Evolutionary conservation across 2,329 filamentous ascomycete species (phyloP).

Genomic region (Fusarium sp.): DNA sequence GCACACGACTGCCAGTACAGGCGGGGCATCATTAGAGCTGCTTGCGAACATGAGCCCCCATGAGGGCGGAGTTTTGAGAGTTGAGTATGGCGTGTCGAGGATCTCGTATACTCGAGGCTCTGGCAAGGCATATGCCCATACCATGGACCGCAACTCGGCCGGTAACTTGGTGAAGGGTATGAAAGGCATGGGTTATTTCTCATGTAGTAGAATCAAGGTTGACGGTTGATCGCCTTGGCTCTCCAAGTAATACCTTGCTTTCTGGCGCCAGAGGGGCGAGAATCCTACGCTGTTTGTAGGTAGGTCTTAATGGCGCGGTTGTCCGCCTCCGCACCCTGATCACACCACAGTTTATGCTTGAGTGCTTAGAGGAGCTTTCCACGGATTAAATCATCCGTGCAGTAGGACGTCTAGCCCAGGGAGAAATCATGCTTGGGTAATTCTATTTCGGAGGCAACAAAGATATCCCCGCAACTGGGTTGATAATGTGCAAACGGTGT

Average conservation of each 20-base stretch:
- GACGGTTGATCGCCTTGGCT: not conserved
- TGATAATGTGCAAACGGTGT: slow-evolving; percentile 1
- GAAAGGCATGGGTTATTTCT: slow-evolving; percentile 17
- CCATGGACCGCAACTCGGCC: slow-evolving; percentile 36
- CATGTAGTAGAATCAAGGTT: not conserved
- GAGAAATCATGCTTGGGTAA: slow-evolving; percentile 2
- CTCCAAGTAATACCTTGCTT: slow-evolving; percentile 5
- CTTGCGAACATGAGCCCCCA: slow-evolving; percentile 37
- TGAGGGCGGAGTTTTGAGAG: slow-evolving; percentile 30
- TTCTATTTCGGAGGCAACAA: too few species aligned
- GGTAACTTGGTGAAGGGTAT: slow-evolving; percentile 29
- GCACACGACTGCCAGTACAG: slow-evolving; percentile 24
- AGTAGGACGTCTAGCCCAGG: slow-evolving; percentile 15
- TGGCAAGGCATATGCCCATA: slow-evolving; percentile 33
- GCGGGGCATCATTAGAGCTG: slow-evolving; percentile 29
- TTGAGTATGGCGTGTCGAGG: slow-evolving; percentile 34
- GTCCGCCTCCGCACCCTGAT: slow-evolving; percentile 22
- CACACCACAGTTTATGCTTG: slow-evolving; percentile 32
- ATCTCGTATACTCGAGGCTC: slow-evolving; percentile 39
- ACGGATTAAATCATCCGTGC: slow-evolving; percentile 20
- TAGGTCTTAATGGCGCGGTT: slow-evolving; percentile 12
- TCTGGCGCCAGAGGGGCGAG: not conserved
- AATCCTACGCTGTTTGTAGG: not conserved
- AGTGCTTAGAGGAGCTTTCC: slow-evolving; percentile 14
- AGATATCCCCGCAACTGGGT: slow-evolving; percentile 6